Conservation (phyloP, 2,329 filamentous ascomycete species). For the Cytospora mali region DNA sequence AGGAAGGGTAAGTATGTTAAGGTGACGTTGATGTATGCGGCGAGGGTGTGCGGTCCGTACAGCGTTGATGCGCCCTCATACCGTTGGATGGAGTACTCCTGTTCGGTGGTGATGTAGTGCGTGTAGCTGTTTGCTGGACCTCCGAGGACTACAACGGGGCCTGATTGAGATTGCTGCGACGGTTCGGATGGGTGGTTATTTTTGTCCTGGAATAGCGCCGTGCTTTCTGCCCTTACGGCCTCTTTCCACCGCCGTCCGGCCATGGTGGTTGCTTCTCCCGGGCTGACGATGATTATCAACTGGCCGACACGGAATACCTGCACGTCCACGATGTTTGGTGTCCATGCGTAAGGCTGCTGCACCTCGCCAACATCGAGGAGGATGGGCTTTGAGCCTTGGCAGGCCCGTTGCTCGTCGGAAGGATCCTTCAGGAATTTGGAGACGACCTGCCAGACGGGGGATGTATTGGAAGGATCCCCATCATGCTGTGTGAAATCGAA, state of each 20-base stretch:
- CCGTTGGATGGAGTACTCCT: slow-evolving; percentile 80
- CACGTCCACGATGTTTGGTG: slow-evolving; percentile 87
- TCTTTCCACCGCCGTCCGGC: slow-evolving; percentile 83
- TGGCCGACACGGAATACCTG: slow-evolving; percentile 85
- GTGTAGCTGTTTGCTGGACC: slow-evolving; percentile 91
- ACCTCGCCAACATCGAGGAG: slow-evolving; percentile 86
- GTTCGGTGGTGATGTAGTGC: slow-evolving; percentile 77
- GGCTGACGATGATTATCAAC: slow-evolving; percentile 79
- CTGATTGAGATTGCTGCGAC: background rate
- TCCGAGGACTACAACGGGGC: slow-evolving; percentile 78
- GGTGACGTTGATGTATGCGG: slow-evolving; percentile 83
- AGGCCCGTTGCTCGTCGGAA: slow-evolving; percentile 67
- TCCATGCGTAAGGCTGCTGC: slow-evolving; percentile 79
- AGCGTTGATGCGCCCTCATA: slow-evolving; percentile 91
- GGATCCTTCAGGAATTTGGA: slow-evolving; percentile 73
- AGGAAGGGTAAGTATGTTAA: slow-evolving; percentile 70
- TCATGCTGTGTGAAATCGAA: slow-evolving; percentile 94
- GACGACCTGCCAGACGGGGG: slow-evolving; percentile 78
- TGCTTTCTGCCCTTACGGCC: slow-evolving; percentile 61
- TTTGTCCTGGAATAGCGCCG: slow-evolving; percentile 47
- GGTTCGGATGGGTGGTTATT: slow-evolving; percentile 38
- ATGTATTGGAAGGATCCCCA: slow-evolving; percentile 65
- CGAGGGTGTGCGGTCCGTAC: slow-evolving; percentile 81
- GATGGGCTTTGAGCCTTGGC: slow-evolving; percentile 82
- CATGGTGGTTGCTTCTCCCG: slow-evolving; percentile 93